A percentile compares a stretch with the other conserved stretches of the same genome.
Evolutionary conservation across 2,329 filamentous ascomycete species (phyloP).

Genomic region (Fusarium scirpi): DNA sequence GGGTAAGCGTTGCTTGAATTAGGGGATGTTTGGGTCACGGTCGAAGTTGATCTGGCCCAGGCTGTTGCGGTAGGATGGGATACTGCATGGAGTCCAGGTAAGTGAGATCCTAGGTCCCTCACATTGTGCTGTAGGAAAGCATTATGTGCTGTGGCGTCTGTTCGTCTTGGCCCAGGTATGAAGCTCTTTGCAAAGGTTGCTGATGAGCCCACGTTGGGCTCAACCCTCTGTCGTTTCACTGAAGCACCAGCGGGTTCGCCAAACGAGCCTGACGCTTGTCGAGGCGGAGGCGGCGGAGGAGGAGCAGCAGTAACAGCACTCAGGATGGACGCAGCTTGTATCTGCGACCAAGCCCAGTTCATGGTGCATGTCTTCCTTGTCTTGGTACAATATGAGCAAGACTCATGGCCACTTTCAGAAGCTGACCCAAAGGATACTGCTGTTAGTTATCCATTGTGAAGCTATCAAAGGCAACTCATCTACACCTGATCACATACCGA

Average conservation of each 20-base stretch:
- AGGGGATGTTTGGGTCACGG: neutral
- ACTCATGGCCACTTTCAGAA: neutral
- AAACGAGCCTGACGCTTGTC: neutral
- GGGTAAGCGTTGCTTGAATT: neutral
- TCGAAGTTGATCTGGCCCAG: neutral
- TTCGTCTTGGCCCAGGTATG: neutral
- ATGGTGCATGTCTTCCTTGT: slow-evolving; percentile 50
- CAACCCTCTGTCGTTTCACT: slow-evolving; percentile 21
- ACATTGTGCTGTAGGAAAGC: neutral
- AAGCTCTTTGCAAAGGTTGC: neutral
- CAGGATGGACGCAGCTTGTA: slow-evolving; percentile 25
- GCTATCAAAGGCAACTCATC: neutral
- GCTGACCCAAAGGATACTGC: neutral
- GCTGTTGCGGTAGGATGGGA: neutral
- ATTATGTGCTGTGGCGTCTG: neutral
- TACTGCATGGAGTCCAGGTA: neutral
- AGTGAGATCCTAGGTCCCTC: neutral
- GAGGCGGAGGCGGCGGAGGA: neutral
- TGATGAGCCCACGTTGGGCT: neutral
- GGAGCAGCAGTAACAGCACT: slow-evolving; percentile 14
- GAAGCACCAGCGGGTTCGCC: neutral
- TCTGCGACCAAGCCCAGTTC: slow-evolving; percentile 41
- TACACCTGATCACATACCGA: slow-evolving; percentile 24
- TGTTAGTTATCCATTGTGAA: neutral
- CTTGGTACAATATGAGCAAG: slow-evolving; percentile 50